phyloP scores from a whole-genome alignment of 192 early-diverging fungal species.

The Podochytrium sp. region DNA sequence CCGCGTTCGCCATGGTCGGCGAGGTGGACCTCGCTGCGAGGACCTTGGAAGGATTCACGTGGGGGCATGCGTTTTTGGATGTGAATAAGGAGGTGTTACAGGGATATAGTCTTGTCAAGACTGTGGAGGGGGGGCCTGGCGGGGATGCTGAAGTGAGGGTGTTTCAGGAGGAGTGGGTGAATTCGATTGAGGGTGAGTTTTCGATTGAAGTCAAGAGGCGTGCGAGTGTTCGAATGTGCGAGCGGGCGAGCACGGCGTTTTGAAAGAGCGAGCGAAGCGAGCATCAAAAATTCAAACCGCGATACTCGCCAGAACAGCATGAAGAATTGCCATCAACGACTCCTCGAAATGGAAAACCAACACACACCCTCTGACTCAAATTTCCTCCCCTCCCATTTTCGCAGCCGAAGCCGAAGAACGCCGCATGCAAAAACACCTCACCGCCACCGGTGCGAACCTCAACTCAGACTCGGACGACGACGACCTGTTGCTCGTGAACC shows the following conservation, averaged over 20 bases:
- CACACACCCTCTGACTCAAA: no score
- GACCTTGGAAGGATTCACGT: slow-evolving; percentile 87
- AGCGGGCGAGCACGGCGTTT: no score
- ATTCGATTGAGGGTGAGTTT: slow-evolving; percentile 64
- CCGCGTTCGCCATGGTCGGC: slow-evolving; percentile 88
- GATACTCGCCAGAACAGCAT: no score
- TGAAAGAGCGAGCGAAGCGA: no score
- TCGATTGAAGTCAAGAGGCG: neutral
- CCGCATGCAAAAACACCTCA: neutral
- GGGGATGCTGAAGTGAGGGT: slow-evolving; percentile 64
- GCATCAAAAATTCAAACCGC: no score
- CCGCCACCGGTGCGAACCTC: slow-evolving; percentile 15
- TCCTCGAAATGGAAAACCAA: no score
- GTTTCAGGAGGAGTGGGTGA: slow-evolving; percentile 66
- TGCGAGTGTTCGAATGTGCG: no score
- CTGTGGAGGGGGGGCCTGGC: slow-evolving; percentile 74
- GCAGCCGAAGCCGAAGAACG: slow-evolving; percentile 2
- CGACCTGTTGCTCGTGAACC: slow-evolving; percentile 13
- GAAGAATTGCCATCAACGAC: no score
- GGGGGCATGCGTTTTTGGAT: slow-evolving; percentile 92
- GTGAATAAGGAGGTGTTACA: slow-evolving; percentile 83
- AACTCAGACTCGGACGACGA: slow-evolving; percentile 35
- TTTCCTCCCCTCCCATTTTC: no score
- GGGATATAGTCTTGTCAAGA: slow-evolving; percentile 71
- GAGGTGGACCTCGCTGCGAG: slow-evolving; percentile 66